phyloP scores from a whole-genome alignment of 2,329 filamentous ascomycete genomes.

The Aplosporella prunicola region DNA sequence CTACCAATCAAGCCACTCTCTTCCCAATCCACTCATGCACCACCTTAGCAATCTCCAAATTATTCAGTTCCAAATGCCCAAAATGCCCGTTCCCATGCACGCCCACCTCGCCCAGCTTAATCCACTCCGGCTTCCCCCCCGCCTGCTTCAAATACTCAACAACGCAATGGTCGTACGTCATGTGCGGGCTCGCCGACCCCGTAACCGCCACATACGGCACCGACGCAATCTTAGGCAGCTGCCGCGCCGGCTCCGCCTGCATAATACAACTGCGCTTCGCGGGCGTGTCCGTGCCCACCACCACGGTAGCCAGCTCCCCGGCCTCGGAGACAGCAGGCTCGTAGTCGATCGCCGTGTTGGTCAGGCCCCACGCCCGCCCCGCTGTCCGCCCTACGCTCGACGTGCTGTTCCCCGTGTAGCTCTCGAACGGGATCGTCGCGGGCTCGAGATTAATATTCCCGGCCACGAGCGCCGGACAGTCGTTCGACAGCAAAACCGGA shows the following conservation, averaged over 20 bases:
- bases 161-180: slow-evolving; percentile 25
- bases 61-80: slow-evolving; percentile 47
- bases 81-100: slow-evolving; percentile 49
- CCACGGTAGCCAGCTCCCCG: slow-evolving; percentile 11
- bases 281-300: slow-evolving; percentile 15
- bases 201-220: slow-evolving; percentile 25
- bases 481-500: slow-evolving; percentile 17
- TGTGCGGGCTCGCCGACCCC: slow-evolving; percentile 22
- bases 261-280: slow-evolving; percentile 16
- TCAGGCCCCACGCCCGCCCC: slow-evolving; percentile 5
- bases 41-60: slow-evolving; percentile 31
- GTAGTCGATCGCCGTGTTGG: slow-evolving; percentile 10
- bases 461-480: slow-evolving; percentile 16
- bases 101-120: slow-evolving; percentile 35
- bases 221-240: slow-evolving; percentile 18
- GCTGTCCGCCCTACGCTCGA: slow-evolving; percentile 5
- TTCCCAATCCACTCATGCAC: slow-evolving; percentile 31
- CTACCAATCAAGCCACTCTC: too few species aligned
- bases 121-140: slow-evolving; percentile 36
- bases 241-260: slow-evolving; percentile 16
- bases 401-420: slow-evolving; percentile 14
- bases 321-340: slow-evolving; percentile 1
- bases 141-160: slow-evolving; percentile 26
- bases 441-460: slow-evolving; percentile 20
- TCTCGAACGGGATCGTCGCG: slow-evolving; percentile 10